Evolutionary conservation across 176 grass and related monocot species (phyloP).

Genomic region (Rhynchospora pubera): DNA sequence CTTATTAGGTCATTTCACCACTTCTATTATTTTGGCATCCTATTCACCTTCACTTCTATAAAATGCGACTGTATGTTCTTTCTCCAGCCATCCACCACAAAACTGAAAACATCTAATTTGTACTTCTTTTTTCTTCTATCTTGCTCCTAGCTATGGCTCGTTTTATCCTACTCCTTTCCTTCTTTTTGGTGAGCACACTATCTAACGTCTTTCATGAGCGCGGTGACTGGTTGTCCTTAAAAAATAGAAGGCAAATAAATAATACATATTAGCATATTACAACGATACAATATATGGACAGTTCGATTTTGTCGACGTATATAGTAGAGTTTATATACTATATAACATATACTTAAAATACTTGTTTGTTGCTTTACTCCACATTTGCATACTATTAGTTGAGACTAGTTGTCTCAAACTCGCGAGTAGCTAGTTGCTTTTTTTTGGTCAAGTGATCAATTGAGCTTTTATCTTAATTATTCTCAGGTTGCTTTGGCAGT

Average conservation of each 20-base stretch:
- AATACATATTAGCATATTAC: neutral
- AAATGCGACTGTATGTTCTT: neutral
- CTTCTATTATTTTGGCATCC: neutral
- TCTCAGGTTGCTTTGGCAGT: constrained; percentile 1
- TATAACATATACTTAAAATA: neutral
- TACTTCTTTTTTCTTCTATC: neutral
- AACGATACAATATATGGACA: neutral
- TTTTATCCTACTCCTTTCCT: neutral
- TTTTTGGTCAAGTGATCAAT: neutral
- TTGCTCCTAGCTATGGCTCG: neutral
- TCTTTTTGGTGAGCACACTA: neutral
- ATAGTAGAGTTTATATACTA: neutral
- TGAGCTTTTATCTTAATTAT: neutral
- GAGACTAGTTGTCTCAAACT: no score
- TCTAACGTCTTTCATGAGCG: neutral
- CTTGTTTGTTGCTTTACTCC: neutral
- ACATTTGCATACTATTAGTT: neutral
- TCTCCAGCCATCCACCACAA: neutral
- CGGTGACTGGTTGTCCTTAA: neutral
- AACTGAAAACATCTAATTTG: neutral
- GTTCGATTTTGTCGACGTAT: neutral
- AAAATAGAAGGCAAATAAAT: neutral
- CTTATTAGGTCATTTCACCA: neutral
- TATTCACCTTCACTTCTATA: neutral
- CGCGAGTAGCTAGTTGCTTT: neutral